Base-by-base conservation (phyloP, 139 green algal species). In the Chlamydomonas schloesseri region DNA sequence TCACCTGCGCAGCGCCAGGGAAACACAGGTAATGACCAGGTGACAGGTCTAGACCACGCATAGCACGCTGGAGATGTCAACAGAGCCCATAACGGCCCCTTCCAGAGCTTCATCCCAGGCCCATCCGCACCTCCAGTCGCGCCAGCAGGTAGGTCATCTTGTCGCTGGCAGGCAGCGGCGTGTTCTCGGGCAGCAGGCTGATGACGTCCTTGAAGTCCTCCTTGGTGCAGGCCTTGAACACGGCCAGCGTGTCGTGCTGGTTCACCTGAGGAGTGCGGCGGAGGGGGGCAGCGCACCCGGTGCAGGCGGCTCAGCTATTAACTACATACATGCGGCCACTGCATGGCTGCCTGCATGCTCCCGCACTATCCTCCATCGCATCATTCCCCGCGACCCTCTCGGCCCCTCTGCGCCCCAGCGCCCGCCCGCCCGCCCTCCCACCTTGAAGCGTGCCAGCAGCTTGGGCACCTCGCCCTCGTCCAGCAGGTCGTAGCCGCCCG, bases 131-230 rank as follows among this genome's bases (percentile, higher is more conserved):
- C 88, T 95, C 92, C 0, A 95, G 87, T 1, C 93, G 87, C 29
- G 89, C 91, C 14, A 95, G 88, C 78, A 95, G 74, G 71, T 95
- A 95, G 8, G 91, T 95, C 93, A 96, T 96, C 53, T 92, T 93
- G 83, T 96, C 91, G 0, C 85, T 91, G 2, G 93, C 92, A 3
- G 93, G 93, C 57, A 96, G 88, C 28, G 93, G 92, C 36, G 92
- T 96, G 86, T 93, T 93, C 71, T 93, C 88, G 3, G 93, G 93
- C 58, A 96, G 84, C 72, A 96, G 87, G 18, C 85, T 81, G 10
- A 94, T 88, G 31, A 96, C 93, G 65, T 96, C 93, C 87, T 92
- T 86, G 85, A 95, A 95, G 89, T 96, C 92, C 73, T 96, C 93
- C 69, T 93, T 91, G 42, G 79, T 93, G 23, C 79, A 68, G 21